phyloP scores from a whole-genome alignment of 106 monocot genomes.

The Ottelia alismoides region DNA sequence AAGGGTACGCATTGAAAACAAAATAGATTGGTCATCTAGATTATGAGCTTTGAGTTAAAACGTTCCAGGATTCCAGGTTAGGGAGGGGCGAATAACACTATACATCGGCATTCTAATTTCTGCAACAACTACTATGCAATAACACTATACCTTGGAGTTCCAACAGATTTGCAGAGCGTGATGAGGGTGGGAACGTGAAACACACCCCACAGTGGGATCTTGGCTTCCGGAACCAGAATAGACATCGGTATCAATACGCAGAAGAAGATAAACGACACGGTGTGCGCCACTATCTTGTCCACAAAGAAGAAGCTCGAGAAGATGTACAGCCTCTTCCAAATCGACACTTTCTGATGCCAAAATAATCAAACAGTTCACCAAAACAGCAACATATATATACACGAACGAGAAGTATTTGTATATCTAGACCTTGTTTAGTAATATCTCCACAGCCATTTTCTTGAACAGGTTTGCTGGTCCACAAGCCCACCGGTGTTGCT shows the following conservation, averaged over 20 bases:
- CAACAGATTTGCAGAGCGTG: constrained; percentile 31
- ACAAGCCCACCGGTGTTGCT: constrained; percentile 19
- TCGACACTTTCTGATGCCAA: constrained; percentile 8
- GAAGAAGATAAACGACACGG: constrained; percentile 32
- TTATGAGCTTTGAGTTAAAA: no score
- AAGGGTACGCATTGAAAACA: no score
- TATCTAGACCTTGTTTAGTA: constrained; percentile 1
- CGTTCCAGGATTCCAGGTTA: no score
- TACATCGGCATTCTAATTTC: no score
- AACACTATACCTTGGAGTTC: constrained; percentile 33
- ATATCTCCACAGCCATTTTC: constrained; percentile 7
- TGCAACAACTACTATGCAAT: no score
- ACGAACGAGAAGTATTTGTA: no score
- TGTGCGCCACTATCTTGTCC: constrained; percentile 35
- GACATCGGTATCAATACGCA: constrained; percentile 32
- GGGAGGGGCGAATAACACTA: no score
- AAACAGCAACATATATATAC: not conserved
- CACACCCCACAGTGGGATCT: constrained; percentile 33
- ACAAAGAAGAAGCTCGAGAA: constrained; percentile 49
- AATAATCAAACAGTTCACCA: not conserved
- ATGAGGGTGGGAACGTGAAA: constrained; percentile 27
- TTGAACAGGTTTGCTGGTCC: constrained; percentile 13
- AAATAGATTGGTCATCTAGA: no score
- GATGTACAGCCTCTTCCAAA: constrained; percentile 9
- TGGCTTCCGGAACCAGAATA: constrained; percentile 26